These are phyloP conservation scores for Hericium rajendrae DNA, from an alignment of 768 basidiomycete species.

Conservation along the genomic window DNA sequence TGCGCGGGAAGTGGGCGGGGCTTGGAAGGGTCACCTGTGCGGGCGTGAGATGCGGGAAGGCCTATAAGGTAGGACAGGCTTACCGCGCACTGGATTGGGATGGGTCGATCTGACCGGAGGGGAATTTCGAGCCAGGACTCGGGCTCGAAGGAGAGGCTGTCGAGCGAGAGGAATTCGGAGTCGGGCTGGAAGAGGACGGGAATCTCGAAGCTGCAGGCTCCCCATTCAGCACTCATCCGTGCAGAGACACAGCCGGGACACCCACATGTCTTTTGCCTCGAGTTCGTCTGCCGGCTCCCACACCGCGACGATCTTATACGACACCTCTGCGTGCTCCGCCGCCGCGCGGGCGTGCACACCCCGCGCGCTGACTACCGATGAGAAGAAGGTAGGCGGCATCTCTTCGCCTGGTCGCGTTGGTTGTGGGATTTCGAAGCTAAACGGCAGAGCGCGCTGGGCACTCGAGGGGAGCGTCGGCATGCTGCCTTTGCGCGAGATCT, in stretches of 20 bases:
- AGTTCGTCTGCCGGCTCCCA: constrained; percentile 47
- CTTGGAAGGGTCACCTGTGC: constrained; percentile 55
- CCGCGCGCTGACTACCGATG: constrained; percentile 23
- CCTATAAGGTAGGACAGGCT: constrained; percentile 18
- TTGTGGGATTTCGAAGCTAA: constrained; percentile 48
- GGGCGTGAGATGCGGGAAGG: not conserved
- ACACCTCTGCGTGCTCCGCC: constrained; percentile 33
- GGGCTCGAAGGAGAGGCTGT: constrained; percentile 32
- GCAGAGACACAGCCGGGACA: not conserved
- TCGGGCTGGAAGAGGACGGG: constrained; percentile 57
- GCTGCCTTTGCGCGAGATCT: not conserved
- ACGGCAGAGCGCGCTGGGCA: constrained; percentile 27
- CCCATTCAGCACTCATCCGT: not conserved
- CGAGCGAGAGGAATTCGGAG: constrained; percentile 46
- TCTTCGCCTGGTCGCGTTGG: constrained; percentile 42
- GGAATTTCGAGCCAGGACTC: constrained; percentile 64
- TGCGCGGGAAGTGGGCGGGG: constrained; percentile 49
- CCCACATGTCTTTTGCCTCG: constrained; percentile 40
- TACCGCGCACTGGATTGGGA: constrained; percentile 61
- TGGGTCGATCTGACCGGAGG: constrained; percentile 47
- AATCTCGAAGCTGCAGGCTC: constrained; percentile 42
- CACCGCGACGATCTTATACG: constrained; percentile 44
- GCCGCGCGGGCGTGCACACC: constrained; percentile 17
- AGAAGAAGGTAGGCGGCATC: constrained; percentile 50
- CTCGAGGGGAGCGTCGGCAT: not conserved